Base-by-base conservation (phyloP, 2,329 filamentous ascomycete species). In the Eutypella sp. region DNA sequence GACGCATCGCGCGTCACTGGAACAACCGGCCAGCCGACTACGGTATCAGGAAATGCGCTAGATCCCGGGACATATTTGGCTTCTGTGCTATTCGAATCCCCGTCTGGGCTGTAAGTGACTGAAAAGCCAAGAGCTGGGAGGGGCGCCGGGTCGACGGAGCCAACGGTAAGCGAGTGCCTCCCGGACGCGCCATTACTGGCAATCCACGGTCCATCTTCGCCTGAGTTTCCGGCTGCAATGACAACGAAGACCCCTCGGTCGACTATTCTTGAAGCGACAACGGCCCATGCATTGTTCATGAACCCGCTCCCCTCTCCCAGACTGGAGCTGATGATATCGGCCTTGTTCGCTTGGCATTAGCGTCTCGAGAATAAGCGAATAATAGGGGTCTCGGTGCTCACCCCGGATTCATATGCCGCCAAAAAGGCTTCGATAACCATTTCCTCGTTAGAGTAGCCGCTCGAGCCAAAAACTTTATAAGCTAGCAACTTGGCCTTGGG, bases 211-310 rank as follows among this genome's bases (percentile, higher is more conserved):
- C 58, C 59, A 6, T 48, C 37, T 2, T 54, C 39, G 5, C 56
- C 56, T 4, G 52, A 51, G 25, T 57, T 59, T 2, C 56, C 56
- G 6, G 50, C 45, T 10, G 52, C 50, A 16, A 57, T 53, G 5
- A 49, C 41, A 22, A 62, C 54, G 8, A 61, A 49, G 4, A 62
- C 57, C 18, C 60, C 57, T 45, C 58, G 49, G 16, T 60, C 55
- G 19, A 71, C 70, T 33, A 74, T 60, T 5, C 67, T 63, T 22
- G 62, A 67, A 8, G 69, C 65, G 2, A 74, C 57, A 2, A 67
- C 52, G 2, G 70, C 69, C 70, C 66, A 72, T 7, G 69, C 67
- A 29, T 70, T 70, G 29, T 69, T 46, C 8, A 52, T 53, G 41
- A 55, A 57, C 2, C 53, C 53, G 22, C 48, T 48, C 24, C 44